A percentile compares a stretch with the other conserved stretches of the same genome.
Conservation (phyloP, 305 asterid species). For the Vinca major region DNA sequence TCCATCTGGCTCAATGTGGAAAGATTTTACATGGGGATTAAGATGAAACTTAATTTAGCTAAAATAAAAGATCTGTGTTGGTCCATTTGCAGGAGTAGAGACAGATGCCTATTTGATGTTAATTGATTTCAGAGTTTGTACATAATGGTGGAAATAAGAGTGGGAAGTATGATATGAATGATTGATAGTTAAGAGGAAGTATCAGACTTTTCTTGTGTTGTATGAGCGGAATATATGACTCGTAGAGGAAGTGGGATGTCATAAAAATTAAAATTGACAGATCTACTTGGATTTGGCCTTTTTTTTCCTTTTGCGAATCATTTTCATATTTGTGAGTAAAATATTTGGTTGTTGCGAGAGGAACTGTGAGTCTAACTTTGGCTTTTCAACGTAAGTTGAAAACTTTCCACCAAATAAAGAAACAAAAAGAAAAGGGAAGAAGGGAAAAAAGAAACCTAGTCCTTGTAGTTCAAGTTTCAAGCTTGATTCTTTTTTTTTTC, state of each 20-base stretch:
- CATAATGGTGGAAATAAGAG: neutral
- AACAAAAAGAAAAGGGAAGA: too few relatives aligned
- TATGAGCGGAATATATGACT: neutral
- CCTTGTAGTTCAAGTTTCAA: neutral
- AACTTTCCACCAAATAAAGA: too few relatives aligned
- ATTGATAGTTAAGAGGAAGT: neutral
- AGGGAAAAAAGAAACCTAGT: too few relatives aligned
- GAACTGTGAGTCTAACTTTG: too few relatives aligned
- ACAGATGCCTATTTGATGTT: neutral
- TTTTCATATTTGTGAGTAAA: too few relatives aligned
- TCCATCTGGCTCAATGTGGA: neutral
- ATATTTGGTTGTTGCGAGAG: too few relatives aligned
- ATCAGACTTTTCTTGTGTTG: neutral
- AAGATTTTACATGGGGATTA: neutral
- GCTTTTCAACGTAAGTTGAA: too few relatives aligned
- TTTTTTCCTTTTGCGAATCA: too few relatives aligned
- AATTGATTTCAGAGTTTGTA: neutral
- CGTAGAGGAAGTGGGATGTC: neutral
- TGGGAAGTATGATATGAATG: neutral
- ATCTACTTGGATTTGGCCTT: too few relatives aligned
- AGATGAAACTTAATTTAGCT: neutral
- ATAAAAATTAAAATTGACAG: neutral
- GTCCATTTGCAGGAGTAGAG: too few relatives aligned
- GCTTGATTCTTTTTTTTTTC: neutral
- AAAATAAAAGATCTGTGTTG: neutral